Conservation (phyloP, 106 monocot genomes). For the Dendrobium officinale region DNA sequence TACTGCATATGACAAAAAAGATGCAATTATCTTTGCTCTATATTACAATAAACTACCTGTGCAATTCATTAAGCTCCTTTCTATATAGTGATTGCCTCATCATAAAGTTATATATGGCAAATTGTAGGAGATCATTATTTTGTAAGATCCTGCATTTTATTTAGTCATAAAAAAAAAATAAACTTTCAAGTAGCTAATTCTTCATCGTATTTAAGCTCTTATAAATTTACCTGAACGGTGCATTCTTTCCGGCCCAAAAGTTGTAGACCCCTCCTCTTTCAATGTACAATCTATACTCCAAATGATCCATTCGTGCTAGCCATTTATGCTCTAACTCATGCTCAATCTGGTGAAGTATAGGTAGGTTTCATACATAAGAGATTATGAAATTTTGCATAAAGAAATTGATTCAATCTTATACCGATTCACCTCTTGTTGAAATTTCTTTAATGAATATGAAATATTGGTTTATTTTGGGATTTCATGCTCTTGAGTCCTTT, state of each 20-base stretch:
- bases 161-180: too few relatives aligned
- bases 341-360: constrained; percentile 5
- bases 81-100: too few relatives aligned
- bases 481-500: background rate
- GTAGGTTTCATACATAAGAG: too few relatives aligned
- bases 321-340: constrained; percentile 22
- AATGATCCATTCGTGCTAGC: constrained; percentile 28
- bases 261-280: constrained; percentile 10
- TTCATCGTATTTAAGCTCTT: too few relatives aligned
- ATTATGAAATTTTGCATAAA: too few relatives aligned
- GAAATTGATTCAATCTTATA: background rate
- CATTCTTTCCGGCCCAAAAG: constrained; percentile 14
- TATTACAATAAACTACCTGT: too few relatives aligned
- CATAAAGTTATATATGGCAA: too few relatives aligned
- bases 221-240: constrained; percentile 11
- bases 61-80: too few relatives aligned
- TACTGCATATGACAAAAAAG: background rate
- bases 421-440: constrained; percentile 9
- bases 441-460: background rate
- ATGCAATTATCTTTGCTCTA: too few relatives aligned
- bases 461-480: background rate
- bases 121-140: too few relatives aligned
- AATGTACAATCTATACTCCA: constrained; percentile 22
- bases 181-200: too few relatives aligned
- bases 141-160: too few relatives aligned